Evolutionary conservation across 495 filamentous ascomycete genomes (phyloP), one percentile per base, ranked within the genome.

Genomic region (Aspergillus affinis): DNA sequence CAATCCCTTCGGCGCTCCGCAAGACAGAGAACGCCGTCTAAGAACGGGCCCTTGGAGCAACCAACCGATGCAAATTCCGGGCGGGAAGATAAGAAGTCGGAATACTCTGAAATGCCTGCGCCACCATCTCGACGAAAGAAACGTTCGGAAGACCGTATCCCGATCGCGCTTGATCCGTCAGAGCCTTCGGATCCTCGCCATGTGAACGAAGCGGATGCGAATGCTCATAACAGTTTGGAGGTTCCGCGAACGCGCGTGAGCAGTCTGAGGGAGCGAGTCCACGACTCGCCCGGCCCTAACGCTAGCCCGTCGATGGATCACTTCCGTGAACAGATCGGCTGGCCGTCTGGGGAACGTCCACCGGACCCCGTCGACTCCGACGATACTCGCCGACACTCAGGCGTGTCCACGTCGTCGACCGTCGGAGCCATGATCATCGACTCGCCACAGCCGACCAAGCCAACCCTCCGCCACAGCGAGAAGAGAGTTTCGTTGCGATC

Each of bases 381-480:
- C 6, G 77, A 76, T 41, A 32, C 64, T 20, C 71, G 67, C 41
- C 66, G 80, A 13, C 81, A 84, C 32, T 93, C 90, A 19, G 78
- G 75, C 17, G 78, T 86, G 60, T 91, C 90, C 12, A 82, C 79
- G 7, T 79, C 82, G 9, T 91, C 89, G 4, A 91, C 89, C 0
- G 81, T 92, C 17, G 88, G 89, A 72, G 89, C 85, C 12, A 82
- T 90, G 70, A 80, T 91, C 26, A 82, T 91, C 41, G 86, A 89
- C 51, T 75, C 78, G 4, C 78, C 81, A 5, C 85, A 83, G 47
- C 78, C 75, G 57, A 70, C 72, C 17, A 65, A 67, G 32, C 79
- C 82, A 50, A 76, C 75, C 15, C 74, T 93, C 56, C 84, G 90
- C 51, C 90, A 92, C 68, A 84, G 84, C 21, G 85, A 84, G 63